Evolutionary conservation across 2,329 filamentous ascomycete species (phyloP), one percentile per base, ranked within the genome.

Genomic region (Aspergillus carbonarius): DNA sequence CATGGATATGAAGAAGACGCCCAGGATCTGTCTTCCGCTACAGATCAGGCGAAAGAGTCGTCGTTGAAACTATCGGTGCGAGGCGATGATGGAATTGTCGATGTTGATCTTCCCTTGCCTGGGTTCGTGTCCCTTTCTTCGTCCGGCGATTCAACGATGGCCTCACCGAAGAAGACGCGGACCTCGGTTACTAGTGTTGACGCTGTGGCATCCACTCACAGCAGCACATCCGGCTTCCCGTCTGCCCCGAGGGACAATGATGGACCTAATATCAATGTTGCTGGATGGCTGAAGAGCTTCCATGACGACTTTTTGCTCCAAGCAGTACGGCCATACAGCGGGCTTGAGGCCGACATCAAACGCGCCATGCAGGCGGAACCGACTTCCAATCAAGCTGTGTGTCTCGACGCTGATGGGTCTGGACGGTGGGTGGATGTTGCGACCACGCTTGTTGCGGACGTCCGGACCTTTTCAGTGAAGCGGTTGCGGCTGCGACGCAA

Each of bases 291-390:
- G 20, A 81, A 79, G 58, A 74, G 73, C 9, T 85, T 83, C 61
- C 84, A 86, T 66, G 80, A 84, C 58, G 84, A 87, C 67, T 86
- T 86, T 63, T 75, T 80, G 9, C 76, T 87, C 1, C 84, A 87
- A 70, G 84, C 82, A 13, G 82, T 85, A 37, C 79, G 79, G 37
- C 83, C 83, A 3, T 85, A 86, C 59, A 64, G 71, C 4, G 74
- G 77, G 17, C 68, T 86, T 5, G 79, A 83, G 64, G 76, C 78
- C 15, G 83, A 86, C 49, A 80, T 86, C 61, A 83, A 79, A 64
- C 76, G 77, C 44, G 81, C 83, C 6, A 86, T 86, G 84, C 77
- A 77, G 46, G 77, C 81, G 9, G 83, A 86, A 62, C 79, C 81
- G 2, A 81, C 79, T 9, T 74, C 76, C 7, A 66, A 64, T 39